Base-by-base conservation (phyloP, 257 asterid species). In the Nicotiana otophora region DNA sequence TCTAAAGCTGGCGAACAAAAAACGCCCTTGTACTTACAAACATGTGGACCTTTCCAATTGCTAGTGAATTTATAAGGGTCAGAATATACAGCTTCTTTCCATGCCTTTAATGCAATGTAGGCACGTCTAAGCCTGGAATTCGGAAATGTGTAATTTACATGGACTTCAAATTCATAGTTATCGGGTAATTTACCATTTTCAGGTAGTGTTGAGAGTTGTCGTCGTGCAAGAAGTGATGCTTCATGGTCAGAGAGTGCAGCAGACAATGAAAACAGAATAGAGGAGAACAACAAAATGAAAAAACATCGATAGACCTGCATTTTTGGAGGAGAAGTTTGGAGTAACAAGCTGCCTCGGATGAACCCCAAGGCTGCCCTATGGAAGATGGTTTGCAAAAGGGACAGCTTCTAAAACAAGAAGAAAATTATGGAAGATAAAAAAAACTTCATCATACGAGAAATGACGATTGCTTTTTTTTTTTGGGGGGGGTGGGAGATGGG, bases 31-130 rank as follows among this genome's bases (percentile, higher is more conserved):
- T 86, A 88, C 9, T 77, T 77, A 16, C 91, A 86, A n/a, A 88
- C 88, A 70, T 86, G 81, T n/a, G 89, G 81, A 7, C 91, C 91
- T 58, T 82, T 65, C 91, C 91, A 88, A n/a, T 84, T 86, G 69
- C 68, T 42, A 5, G 88, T 88, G 81, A 88, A 82, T 23, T 63
- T 60, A 10, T 4, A 28, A 20, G 91, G 91, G 65, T 88, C 89
- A 17, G 91, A 88, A 48, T 80, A 76, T 4, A 88, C 5, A 9
- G 86, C 86, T 1, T 77, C 61, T 36, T 86, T 86, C 91, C 87
- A 88, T 1, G 89, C 87, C 55, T 82, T 87, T 7, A 88, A 86
- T 0, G 89, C 91, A 82, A 84, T 77, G 28, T 86, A 86, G 26
- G 88, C 89, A 15, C 81, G 85, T 55, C 66, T 69, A 39, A 86